Evolutionary conservation across 2,329 filamentous ascomycete species (phyloP), one percentile per base, ranked within the genome.

Genomic region (Hypomyces perniciosus): DNA sequence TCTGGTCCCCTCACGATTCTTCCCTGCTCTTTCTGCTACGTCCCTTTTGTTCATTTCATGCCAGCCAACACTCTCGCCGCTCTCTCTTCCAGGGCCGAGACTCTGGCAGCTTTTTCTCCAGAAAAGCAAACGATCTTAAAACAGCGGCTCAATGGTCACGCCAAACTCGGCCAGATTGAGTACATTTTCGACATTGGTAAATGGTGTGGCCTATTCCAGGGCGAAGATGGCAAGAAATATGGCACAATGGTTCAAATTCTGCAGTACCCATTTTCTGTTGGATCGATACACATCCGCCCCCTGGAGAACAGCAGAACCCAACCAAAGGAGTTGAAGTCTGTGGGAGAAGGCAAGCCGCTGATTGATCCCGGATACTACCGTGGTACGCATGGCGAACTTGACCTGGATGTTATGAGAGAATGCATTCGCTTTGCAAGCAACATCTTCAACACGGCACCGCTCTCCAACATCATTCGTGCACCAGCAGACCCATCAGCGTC

Each of bases 191-290:
- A 76, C 39, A 61, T 73, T 1, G 74, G 73, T 4, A 75, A 76
- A 51, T 76, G 70, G 67, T 20, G 20, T 20, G 76, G 65, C 49
- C 63, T 72, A 1, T 63, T 73, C 61, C 44, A 58, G 33, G 48
- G 63, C 48, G 43, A 63, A 54, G 51, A 61, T 41, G 65, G 61
- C 2, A 77, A 72, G 53, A 71, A 68, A 49, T 77, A 78, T 50
- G 73, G 65, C 7, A 76, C 72, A 3, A 70, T 78, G 65, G 56
- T 78, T 0, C 71, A 73, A 51, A 73, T 78, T 52, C 61, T 79
- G 1, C 75, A 78, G 53, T 77, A 79, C 59, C 76, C 77, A 0
- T 76, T 76, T 30, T 72, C 74, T 0, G 63, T 67, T 3, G 77
- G 77, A 0, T 71, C 66, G 2, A 65, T 79, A 8, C 77, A 80